Base-by-base conservation (phyloP, 129 eudicot genomes). In the Pseudognaphalium luteoalbum region DNA sequence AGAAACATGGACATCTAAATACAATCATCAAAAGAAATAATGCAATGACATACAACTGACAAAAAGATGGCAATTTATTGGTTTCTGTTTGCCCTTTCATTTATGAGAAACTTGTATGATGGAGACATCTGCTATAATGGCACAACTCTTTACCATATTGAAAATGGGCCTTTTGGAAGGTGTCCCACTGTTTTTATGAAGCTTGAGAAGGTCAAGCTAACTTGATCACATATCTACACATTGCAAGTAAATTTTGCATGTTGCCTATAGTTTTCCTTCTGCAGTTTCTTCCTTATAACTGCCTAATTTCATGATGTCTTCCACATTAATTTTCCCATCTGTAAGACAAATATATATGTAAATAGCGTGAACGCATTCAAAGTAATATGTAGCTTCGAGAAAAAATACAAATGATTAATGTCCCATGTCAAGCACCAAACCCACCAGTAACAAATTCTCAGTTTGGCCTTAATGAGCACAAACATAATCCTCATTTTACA, bases 291-390 rank as follows among this genome's bases (percentile, higher is more conserved):
- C 85, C 20, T 47, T 72, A 3, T 81, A 80, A 64, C 83, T 77
- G 81, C 87, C 90, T 76, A 86, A 74, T 76, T 70, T 80, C 14
- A 83, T 67, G 14, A 86, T 86, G 73, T 86, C 87, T 71, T 86
- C 90, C 30, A 86, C 90, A 7, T 72, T 82, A 59, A 86, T 86
- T 82, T 86, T 86, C 34, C 90, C 87, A 28, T 86, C 90, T 86
- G 85, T 71, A 47, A 35, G 33, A 69, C 33, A 41, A 3, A 65
- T 16, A 39, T 8, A 39, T 39, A 0, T 17, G 4, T 33, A 3
- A 21, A 68, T 68, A 39, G 30, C 3, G 30, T 22, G 8, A 72
- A 32, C 4, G 41, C 12, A 29, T 39, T 32, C 63, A 72, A 10
- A 28, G 70, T 66, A 30, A 66, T 35, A 66, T 34, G 70, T 66